Percentiles rank a stretch among this genome's conserved stretches.
Evolutionary conservation across 306 rosid genomes (phyloP).

Genomic region (Ammopiptanthus mongolicus): DNA sequence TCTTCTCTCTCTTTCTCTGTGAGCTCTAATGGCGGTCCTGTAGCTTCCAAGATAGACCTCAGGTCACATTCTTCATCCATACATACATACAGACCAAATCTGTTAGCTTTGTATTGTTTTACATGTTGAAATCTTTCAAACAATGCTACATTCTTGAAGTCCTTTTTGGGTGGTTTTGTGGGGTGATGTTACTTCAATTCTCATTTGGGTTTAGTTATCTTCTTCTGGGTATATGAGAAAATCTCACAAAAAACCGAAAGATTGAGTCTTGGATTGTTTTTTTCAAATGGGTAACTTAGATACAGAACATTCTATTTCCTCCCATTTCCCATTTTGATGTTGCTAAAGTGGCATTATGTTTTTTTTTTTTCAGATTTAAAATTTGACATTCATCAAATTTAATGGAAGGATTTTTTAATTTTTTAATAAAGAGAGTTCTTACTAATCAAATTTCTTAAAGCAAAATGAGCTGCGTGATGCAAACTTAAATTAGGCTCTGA

Average conservation of each 20-base stretch:
- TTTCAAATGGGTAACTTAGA: neutral
- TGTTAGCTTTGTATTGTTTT: neutral
- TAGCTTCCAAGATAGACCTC: conserved; percentile 40
- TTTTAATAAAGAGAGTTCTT: neutral
- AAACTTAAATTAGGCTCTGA: neutral
- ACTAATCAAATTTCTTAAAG: conserved; percentile 4
- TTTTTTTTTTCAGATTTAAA: no score
- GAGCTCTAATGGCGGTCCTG: conserved; percentile 35
- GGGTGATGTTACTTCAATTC: neutral
- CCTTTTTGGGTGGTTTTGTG: neutral
- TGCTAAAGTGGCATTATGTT: neutral
- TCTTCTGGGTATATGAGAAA: neutral
- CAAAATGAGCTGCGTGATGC: neutral
- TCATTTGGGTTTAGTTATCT: neutral
- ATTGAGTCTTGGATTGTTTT: conserved; percentile 11
- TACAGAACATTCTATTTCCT: neutral
- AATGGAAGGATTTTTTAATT: neutral
- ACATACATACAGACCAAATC: neutral
- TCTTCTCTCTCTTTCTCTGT: neutral
- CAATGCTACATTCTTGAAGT: neutral
- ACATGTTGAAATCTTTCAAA: neutral
- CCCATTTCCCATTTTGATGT: neutral
- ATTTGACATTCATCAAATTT: neutral
- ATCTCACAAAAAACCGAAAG: neutral
- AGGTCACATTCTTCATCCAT: conserved; percentile 28